Base-by-base conservation (phyloP, 2,329 filamentous ascomycete species). In the Zasmidium angulare region DNA sequence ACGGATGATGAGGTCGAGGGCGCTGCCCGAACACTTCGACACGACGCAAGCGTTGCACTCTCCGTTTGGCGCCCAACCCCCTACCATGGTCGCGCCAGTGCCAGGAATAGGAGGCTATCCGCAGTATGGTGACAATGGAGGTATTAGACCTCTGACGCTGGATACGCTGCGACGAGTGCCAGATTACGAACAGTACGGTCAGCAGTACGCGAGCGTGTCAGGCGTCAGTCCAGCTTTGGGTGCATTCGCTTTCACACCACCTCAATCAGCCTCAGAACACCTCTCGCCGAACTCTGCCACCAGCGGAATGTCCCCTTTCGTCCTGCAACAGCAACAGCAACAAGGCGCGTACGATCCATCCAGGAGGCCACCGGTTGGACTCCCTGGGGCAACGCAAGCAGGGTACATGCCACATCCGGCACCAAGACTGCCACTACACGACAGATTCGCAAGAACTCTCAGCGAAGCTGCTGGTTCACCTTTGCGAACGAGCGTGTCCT, bases 181-280 rank as follows among this genome's bases (percentile, higher is more conserved):
- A 7, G 81, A 82, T 11, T 85, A 86, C n/a, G 84, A 87, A 21
- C 86, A 89, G 67, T 85, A 86, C 20, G 83, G 85, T 20, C 79
- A 88, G 66, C 79, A 88, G 66, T 89, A 88, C 58, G 56, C 63
- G 14, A 70, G 64, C 11, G 83, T 87, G 0, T 85, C 86, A 0
- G 85, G 85, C 11, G 79, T 91, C 23, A 89, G 84, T 63, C 86
- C 88, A 23, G 84, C 84, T 0, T 89, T 90, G 73, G 85, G 86
- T 10, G 81, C 81, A 63, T 86, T 90, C 65, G 84, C 84, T 1
- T 90, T 90, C 69, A 83, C 82, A 54, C 81, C 84, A 49, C 78
- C 79, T 7, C 79, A 80, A 46, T 80, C 79, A 24, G 77, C 77
- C 20, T 78, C 77, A n/a, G 78, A 79, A 24, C 75, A 75, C 4